Percentiles rank a stretch among this genome's conserved stretches.
phyloP scores from a whole-genome alignment of 2,329 filamentous ascomycete genomes.

The Neophaeococcomyces aloes region DNA sequence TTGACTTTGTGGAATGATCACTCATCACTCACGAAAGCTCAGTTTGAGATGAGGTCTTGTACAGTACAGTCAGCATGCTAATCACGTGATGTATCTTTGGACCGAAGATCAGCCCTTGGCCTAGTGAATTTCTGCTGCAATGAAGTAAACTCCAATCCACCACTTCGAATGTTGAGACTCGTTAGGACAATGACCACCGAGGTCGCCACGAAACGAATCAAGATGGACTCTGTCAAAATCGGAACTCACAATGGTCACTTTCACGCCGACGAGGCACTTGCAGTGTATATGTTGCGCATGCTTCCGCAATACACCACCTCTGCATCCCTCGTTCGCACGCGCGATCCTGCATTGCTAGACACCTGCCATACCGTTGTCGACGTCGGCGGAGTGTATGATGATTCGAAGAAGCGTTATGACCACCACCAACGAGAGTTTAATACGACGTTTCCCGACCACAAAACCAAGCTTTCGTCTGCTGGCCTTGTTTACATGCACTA shows the following conservation, averaged over 20 bases:
- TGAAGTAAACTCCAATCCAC: background rate
- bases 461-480: conserved; percentile 85
- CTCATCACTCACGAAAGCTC: too few species aligned
- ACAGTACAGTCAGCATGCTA: too few species aligned
- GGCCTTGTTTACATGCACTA: conserved; percentile 95
- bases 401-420: conserved; percentile 69
- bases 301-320: conserved; percentile 70
- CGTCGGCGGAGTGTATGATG: conserved; percentile 90
- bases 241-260: conserved; percentile 98
- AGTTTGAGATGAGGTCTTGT: too few species aligned
- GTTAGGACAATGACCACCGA: conserved; percentile 53
- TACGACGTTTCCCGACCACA: conserved; percentile 70
- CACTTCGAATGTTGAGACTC: conserved; percentile 29
- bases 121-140: background rate
- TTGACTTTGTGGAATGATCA: too few species aligned
- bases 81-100: too few species aligned
- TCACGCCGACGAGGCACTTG: conserved; percentile 95
- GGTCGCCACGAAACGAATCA: conserved; percentile 69
- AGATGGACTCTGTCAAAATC: conserved; percentile 62
- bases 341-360: conserved; percentile 66
- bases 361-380: conserved; percentile 93
- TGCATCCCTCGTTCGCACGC: conserved; percentile 70
- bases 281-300: conserved; percentile 86
- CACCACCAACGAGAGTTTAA: conserved; percentile 92
- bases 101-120: too few species aligned